Evolutionary conservation across 1,284 basidiomycete species (phyloP).

Genomic region (Apiotrichum gamsii): DNA sequence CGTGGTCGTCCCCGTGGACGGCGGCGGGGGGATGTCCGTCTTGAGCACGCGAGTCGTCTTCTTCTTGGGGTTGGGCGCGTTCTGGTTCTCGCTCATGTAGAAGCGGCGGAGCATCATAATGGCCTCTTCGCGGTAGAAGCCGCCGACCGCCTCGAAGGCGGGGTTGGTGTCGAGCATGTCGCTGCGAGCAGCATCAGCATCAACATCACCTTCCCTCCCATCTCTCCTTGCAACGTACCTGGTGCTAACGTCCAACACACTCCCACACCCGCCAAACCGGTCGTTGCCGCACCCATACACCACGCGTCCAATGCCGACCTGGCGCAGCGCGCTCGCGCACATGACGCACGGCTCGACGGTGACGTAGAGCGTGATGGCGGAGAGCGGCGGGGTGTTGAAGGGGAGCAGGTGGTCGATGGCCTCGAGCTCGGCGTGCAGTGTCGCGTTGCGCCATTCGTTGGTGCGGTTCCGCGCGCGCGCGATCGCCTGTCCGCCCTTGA

Average conservation of each 20-base stretch:
- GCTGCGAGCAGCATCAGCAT: slow-evolving; percentile 1
- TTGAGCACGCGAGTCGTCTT: slow-evolving; percentile 47
- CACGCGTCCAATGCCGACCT: slow-evolving; percentile 84
- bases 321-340: slow-evolving; percentile 92
- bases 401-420: slow-evolving; percentile 86
- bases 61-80: slow-evolving; percentile 51
- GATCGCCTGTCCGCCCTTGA: slow-evolving; percentile 67
- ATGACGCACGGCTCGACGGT: slow-evolving; percentile 99
- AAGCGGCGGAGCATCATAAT: slow-evolving; percentile 92
- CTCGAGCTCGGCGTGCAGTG: slow-evolving; percentile 94
- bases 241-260: slow-evolving; percentile 80
- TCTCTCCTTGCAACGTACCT: slow-evolving; percentile 50
- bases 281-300: slow-evolving; percentile 95
- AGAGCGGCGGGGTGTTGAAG: slow-evolving; percentile 58
- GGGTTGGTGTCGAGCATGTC: slow-evolving; percentile 62
- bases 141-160: slow-evolving; percentile 69
- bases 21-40: slow-evolving; percentile 45
- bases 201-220: not conserved
- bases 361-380: slow-evolving; percentile 82
- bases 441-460: slow-evolving; percentile 89
- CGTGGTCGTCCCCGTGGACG: slow-evolving; percentile 12
- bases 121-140: slow-evolving; percentile 83
- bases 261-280: slow-evolving; percentile 94
- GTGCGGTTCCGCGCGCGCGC: slow-evolving; percentile 87
- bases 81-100: slow-evolving; percentile 90